These are phyloP conservation scores for Trametes maxima DNA, from an alignment of 768 basidiomycete species.

Conservation along the genomic window DNA sequence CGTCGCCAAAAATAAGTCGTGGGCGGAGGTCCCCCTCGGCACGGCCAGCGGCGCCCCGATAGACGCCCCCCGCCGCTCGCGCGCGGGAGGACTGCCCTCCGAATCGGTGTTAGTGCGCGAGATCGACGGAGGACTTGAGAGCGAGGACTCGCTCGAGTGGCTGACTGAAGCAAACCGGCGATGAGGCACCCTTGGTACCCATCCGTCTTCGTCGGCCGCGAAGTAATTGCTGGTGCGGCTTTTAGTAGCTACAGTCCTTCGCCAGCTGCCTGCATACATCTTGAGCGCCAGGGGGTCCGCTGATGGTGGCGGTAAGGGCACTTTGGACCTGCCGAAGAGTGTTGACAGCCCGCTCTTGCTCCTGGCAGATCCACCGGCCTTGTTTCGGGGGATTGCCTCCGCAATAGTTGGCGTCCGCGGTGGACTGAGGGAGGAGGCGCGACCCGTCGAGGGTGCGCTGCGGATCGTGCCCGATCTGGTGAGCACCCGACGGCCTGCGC, in stretches of 20 bases:
- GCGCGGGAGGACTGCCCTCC: conserved; percentile 18
- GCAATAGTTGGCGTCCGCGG: conserved; percentile 6
- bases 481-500: conserved; percentile 5
- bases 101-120: conserved; percentile 26
- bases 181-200: conserved; percentile 41
- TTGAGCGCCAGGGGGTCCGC: conserved; percentile 48
- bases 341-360: conserved; percentile 30
- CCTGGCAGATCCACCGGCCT: background rate
- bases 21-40: conserved; percentile 41
- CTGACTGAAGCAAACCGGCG: conserved; percentile 48
- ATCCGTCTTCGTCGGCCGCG: conserved; percentile 15
- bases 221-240: conserved; percentile 1
- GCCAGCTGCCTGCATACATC: conserved; percentile 54
- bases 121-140: conserved; percentile 35
- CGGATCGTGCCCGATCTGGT: conserved; percentile 15
- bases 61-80: conserved; percentile 10
- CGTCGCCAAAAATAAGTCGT: conserved; percentile 64
- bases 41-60: conserved; percentile 30
- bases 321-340: conserved; percentile 40
- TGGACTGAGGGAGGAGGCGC: conserved; percentile 18
- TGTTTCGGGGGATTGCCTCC: conserved; percentile 17
- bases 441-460: conserved; percentile 5
- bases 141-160: conserved; percentile 51
- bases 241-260: conserved; percentile 25
- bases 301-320: conserved; percentile 48